Conservation (phyloP, 768 basidiomycete species). For the Psilocybe cyanescens region DNA sequence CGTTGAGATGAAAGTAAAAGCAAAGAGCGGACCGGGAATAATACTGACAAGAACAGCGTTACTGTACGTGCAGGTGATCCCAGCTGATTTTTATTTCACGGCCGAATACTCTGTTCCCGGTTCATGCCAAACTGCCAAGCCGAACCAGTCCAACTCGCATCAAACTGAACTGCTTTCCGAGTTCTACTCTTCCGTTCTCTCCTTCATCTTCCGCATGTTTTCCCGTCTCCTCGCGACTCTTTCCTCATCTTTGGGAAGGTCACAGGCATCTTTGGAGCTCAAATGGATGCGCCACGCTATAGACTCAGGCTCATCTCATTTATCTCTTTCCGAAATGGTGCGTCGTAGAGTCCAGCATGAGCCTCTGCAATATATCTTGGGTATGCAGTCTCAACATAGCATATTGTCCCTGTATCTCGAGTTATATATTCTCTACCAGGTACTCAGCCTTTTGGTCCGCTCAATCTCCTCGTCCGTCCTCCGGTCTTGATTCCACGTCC, state of each 20-base stretch:
- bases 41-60: conserved; percentile 12
- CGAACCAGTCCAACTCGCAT: conserved; percentile 19
- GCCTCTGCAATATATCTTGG: conserved; percentile 91
- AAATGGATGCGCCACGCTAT: conserved; percentile 45
- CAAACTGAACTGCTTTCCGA: conserved; percentile 12
- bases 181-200: conserved; percentile 6
- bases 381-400: conserved; percentile 41
- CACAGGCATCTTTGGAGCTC: conserved; percentile 43
- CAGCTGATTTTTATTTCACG: conserved; percentile 33
- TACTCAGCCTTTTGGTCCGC: conserved; percentile 87
- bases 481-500: conserved; percentile 94
- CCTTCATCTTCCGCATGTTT: conserved; percentile 24
- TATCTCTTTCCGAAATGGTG: conserved; percentile 50
- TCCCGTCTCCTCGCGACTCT: conserved; percentile 30
- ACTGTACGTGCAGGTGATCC: conserved; percentile 19
- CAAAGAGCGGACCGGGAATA: conserved; percentile 35
- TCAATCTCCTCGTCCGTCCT: conserved; percentile 70
- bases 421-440: conserved; percentile 41
- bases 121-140: conserved; percentile 22
- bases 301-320: conserved; percentile 13
- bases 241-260: conserved; percentile 33
- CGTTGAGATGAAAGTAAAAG: conserved; percentile 23
- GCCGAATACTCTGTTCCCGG: conserved; percentile 21
- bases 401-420: conserved; percentile 17
- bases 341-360: conserved; percentile 66